phyloP scores from a whole-genome alignment of 2,329 filamentous ascomycete genomes.

The Fusarium sp. region DNA sequence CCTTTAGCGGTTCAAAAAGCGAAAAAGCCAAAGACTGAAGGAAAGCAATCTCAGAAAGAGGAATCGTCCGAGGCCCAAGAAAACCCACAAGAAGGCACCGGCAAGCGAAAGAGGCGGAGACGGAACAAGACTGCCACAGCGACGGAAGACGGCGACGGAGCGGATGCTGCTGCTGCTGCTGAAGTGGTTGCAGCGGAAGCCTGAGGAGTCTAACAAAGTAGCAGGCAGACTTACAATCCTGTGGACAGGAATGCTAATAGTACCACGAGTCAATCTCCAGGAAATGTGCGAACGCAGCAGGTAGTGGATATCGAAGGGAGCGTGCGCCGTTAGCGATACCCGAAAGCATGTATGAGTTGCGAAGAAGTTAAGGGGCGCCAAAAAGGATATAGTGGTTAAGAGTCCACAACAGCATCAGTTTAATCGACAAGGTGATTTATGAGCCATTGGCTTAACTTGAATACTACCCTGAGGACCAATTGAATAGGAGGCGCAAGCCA shows the following conservation, averaged over 20 bases:
- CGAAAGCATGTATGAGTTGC: constrained; percentile 30
- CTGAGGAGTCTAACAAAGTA: constrained; percentile 30
- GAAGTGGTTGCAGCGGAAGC: constrained; percentile 34
- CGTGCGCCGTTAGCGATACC: constrained; percentile 43
- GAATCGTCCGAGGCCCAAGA: constrained; percentile 50
- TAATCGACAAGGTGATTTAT: constrained; percentile 13
- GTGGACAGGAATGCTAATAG: constrained; percentile 36
- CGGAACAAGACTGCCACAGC: constrained; percentile 48
- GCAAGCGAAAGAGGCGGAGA: constrained; percentile 52
- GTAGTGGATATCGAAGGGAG: constrained; percentile 19
- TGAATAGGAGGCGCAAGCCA: not conserved
- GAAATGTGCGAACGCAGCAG: constrained; percentile 21
- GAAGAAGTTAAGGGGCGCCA: constrained; percentile 12
- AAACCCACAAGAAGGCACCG: constrained; percentile 42
- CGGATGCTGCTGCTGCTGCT: constrained; percentile 3
- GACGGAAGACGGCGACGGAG: constrained; percentile 29
- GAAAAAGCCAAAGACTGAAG: constrained; percentile 63
- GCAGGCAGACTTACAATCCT: not conserved
- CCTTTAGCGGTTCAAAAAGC: constrained; percentile 78
- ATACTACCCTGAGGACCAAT: not conserved
- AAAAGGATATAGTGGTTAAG: constrained; percentile 33
- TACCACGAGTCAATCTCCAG: constrained; percentile 31
- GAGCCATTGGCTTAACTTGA: not conserved
- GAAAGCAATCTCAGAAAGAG: constrained; percentile 51
- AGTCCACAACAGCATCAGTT: constrained; percentile 19